These are phyloP conservation scores for Flaveria ramosissima DNA, from an alignment of 129 eudicot genomes.

Conservation along the genomic window DNA sequence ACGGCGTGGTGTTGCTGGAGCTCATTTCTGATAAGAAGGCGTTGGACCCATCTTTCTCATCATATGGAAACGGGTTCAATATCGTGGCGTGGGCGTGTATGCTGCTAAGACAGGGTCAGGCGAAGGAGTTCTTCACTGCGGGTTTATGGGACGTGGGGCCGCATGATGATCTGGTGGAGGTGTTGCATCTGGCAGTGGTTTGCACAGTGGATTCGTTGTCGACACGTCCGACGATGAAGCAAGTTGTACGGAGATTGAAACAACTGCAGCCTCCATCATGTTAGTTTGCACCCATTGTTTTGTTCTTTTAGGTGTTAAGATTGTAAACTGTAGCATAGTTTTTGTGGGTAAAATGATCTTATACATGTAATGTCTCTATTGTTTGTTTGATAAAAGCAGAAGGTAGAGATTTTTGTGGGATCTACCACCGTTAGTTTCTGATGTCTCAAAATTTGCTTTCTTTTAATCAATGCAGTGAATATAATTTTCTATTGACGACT, in stretches of 20 bases:
- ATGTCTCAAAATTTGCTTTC: no score
- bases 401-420: slow-evolving; percentile 24
- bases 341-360: slow-evolving; percentile 25
- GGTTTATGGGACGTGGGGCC: slow-evolving; percentile 96
- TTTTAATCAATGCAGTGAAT: no score
- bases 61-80: slow-evolving; percentile 86
- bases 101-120: slow-evolving; percentile 76
- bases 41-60: slow-evolving; percentile 79
- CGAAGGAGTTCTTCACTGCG: slow-evolving; percentile 83
- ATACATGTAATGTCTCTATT: slow-evolving; percentile 39
- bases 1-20: slow-evolving; percentile 82
- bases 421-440: not conserved
- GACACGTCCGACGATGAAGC: slow-evolving; percentile 85
- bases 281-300: slow-evolving; percentile 33
- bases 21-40: slow-evolving; percentile 79
- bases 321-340: slow-evolving; percentile 80
- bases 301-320: slow-evolving; percentile 37
- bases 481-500: no score
- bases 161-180: slow-evolving; percentile 90
- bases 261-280: slow-evolving; percentile 92
- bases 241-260: slow-evolving; percentile 76
- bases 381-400: slow-evolving; percentile 39
- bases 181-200: slow-evolving; percentile 74
- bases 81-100: slow-evolving; percentile 90
- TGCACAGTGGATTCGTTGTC: slow-evolving; percentile 86